Conservation (phyloP, 768 basidiomycete species). For the Tulasnella sp. region DNA sequence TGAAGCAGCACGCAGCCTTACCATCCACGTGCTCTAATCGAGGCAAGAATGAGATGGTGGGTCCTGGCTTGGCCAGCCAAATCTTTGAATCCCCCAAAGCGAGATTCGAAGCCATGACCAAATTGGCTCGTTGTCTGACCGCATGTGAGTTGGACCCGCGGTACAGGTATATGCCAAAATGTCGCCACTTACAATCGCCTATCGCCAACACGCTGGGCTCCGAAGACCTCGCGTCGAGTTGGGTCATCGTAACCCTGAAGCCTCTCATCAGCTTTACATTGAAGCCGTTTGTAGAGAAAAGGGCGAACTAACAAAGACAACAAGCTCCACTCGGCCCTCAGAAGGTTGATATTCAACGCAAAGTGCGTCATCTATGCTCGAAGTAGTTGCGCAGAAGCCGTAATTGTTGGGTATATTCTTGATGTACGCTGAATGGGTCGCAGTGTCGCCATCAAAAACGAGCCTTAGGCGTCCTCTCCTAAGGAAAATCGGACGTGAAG, state of each 20-base stretch:
- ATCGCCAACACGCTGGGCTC: neutral
- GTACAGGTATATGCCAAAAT: neutral
- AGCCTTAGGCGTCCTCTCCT: neutral
- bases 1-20: neutral
- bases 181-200: neutral
- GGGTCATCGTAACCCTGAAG: neutral
- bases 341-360: neutral
- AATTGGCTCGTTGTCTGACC: neutral
- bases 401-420: neutral
- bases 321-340: neutral
- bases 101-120: neutral
- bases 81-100: neutral
- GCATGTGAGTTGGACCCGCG: neutral
- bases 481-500: neutral
- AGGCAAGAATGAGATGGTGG: neutral
- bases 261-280: neutral
- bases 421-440: neutral
- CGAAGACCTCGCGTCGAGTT: neutral
- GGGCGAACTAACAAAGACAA: neutral
- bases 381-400: neutral
- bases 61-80: neutral
- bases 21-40: neutral
- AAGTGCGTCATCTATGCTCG: neutral
- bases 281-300: neutral
- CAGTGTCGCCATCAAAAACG: neutral